phyloP scores from a whole-genome alignment of 192 early-diverging fungal species.

The Coemansia sp. region DNA sequence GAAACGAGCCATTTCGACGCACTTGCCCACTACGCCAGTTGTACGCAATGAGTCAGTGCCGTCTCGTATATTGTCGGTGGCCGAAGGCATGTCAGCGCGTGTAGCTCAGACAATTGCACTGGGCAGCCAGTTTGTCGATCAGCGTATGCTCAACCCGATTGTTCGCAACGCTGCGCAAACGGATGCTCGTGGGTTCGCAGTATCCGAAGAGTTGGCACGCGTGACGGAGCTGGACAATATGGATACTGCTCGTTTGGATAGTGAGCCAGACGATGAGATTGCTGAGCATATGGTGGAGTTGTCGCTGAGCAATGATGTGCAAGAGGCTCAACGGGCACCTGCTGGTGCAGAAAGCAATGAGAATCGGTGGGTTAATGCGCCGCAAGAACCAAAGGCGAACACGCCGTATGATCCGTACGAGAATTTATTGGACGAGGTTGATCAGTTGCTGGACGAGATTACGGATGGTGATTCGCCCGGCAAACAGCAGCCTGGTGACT shows the following conservation, averaged over 20 bases:
- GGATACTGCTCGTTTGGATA: not conserved
- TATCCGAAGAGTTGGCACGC: constrained; percentile 1
- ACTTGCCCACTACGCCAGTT: constrained; percentile 35
- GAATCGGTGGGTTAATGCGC: constrained; percentile 27
- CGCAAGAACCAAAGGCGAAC: constrained; percentile 19
- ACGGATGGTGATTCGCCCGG: constrained; percentile 29
- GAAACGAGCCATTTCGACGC: constrained; percentile 40
- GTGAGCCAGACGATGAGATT: constrained; percentile 15
- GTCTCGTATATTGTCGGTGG: constrained; percentile 31
- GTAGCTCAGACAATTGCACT: constrained; percentile 52
- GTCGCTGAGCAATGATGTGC: constrained; percentile 6
- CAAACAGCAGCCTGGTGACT: not conserved
- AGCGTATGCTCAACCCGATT: constrained; percentile 35
- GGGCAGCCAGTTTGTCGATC: constrained; percentile 53
- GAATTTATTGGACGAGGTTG: constrained; percentile 53
- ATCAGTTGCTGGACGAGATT: constrained; percentile 51
- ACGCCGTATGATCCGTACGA: constrained; percentile 46
- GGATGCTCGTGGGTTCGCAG: not conserved
- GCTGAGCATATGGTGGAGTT: constrained; percentile 31
- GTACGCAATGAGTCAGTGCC: constrained; percentile 25
- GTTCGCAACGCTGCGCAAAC: constrained; percentile 28
- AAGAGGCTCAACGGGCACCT: not conserved
- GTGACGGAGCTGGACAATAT: constrained; percentile 1
- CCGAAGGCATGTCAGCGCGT: constrained; percentile 44
- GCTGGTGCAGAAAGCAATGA: not conserved